A percentile compares a stretch with the other conserved stretches of the same genome.
Evolutionary conservation across 2,329 filamentous ascomycete genomes (phyloP).

Genomic region (Alternaria ethzedia): DNA sequence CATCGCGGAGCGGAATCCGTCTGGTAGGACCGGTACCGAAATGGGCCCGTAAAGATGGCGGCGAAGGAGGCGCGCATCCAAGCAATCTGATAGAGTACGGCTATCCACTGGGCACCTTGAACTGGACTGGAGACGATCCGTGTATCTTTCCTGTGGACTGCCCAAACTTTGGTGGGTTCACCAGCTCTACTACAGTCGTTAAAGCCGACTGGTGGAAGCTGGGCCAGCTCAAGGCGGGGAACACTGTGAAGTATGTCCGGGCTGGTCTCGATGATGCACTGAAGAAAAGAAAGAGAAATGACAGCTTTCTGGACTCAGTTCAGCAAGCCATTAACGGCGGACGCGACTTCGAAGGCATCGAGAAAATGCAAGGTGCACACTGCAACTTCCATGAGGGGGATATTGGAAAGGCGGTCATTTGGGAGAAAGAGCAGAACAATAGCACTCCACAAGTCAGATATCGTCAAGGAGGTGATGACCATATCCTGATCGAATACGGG

Average conservation of each 20-base stretch:
- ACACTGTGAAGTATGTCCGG: slow-evolving; percentile 58
- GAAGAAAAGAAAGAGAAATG: slow-evolving; percentile 50
- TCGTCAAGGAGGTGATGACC: slow-evolving; percentile 51
- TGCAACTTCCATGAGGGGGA: slow-evolving; percentile 33
- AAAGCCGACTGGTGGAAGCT: slow-evolving; percentile 67
- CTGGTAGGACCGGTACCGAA: slow-evolving; percentile 64
- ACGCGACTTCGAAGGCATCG: slow-evolving; percentile 24
- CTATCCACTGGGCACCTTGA: slow-evolving; percentile 64
- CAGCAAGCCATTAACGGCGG: slow-evolving; percentile 46
- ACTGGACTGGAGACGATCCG: slow-evolving; percentile 67
- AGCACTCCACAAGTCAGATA: slow-evolving; percentile 35
- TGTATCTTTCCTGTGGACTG: slow-evolving; percentile 66
- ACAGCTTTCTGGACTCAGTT: slow-evolving; percentile 55
- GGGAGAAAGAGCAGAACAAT: slow-evolving; percentile 31
- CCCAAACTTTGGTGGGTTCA: slow-evolving; percentile 67
- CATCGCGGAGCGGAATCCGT: slow-evolving; percentile 65
- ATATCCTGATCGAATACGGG: slow-evolving; percentile 65
- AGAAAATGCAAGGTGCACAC: slow-evolving; percentile 35
- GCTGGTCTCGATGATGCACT: slow-evolving; percentile 62
- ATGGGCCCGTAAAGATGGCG: slow-evolving; percentile 66
- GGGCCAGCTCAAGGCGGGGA: slow-evolving; percentile 66
- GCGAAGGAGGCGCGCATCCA: slow-evolving; percentile 69
- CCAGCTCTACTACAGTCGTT: slow-evolving; percentile 62
- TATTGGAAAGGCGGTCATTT: slow-evolving; percentile 38
- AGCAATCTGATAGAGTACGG: slow-evolving; percentile 61